These are phyloP conservation scores for Colletotrichum sp. DNA, from an alignment of 2,329 filamentous ascomycete genomes.

Conservation along the genomic window DNA sequence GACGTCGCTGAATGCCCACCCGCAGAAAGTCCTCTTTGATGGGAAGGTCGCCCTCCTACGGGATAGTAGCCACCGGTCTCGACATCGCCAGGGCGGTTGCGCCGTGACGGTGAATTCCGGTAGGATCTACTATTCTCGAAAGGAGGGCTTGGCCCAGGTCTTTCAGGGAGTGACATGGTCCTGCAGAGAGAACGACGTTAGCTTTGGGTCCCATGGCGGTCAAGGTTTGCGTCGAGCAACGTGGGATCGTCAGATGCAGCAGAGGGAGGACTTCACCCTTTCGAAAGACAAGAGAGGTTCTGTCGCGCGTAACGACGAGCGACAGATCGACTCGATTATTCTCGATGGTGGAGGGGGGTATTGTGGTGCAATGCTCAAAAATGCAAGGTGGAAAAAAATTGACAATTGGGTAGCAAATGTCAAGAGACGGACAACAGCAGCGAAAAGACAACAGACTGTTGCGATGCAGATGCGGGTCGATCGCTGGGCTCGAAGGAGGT, in stretches of 20 bases:
- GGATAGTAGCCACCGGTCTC: conserved; percentile 66
- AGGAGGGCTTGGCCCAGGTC: conserved; percentile 67
- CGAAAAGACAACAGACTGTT: conserved; percentile 5
- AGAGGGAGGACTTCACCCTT: conserved; percentile 23
- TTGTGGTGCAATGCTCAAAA: not conserved
- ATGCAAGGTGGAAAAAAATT: not conserved
- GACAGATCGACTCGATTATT: conserved; percentile 1
- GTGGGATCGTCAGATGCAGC: not conserved
- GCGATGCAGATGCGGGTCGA: not conserved
- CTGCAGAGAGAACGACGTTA: conserved; percentile 29
- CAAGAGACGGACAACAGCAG: not conserved
- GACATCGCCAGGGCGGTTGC: conserved; percentile 69
- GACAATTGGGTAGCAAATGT: not conserved
- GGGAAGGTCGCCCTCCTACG: conserved; percentile 44
- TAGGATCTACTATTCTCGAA: conserved; percentile 69
- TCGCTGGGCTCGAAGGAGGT: not conserved
- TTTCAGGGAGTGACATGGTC: conserved; percentile 66
- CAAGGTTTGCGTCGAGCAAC: not conserved
- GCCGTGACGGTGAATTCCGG: conserved; percentile 71
- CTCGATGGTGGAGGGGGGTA: not conserved
- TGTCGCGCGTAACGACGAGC: conserved; percentile 4
- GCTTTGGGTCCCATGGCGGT: not conserved
- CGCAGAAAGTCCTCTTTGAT: conserved; percentile 62
- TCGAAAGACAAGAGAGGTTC: conserved; percentile 10
- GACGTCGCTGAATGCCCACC: conserved; percentile 60